Evolutionary conservation across 2,329 filamentous ascomycete species (phyloP), one percentile per base, ranked within the genome.

Genomic region (Fusarium burgessii): DNA sequence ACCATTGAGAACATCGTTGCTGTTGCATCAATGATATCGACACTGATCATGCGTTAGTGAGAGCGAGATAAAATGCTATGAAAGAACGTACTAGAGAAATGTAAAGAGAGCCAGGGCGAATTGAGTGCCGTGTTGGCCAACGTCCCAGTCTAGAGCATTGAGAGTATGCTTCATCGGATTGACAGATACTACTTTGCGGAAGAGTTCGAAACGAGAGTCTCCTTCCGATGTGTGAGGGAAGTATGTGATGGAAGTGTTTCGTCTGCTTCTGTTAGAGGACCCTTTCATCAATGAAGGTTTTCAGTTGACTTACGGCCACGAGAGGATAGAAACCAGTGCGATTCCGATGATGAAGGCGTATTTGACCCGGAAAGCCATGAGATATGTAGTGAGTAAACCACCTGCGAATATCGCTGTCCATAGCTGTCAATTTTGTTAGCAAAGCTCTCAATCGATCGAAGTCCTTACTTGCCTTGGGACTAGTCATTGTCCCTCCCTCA

Each of bases 401-500:
- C 92, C 92, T 70, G 90, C 91, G 82, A 95, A 93, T 71, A 95
- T 93, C 18, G 92, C 93, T 52, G 95, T 85, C 93, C 93, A 95
- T 86, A 95, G 54, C 66, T 74, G 23, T 5, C 3, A 3, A 8
- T 1, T 15, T 2, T 1, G 33, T 74, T 8, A 74, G 60, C 13
- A 32, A 33, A 33, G 14, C 32, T 33, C 32, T 33, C 14, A 12
- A 14, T 33, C 32, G 32, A 33, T 14, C 32, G 12, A 9, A 5
- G 1, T 3, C 11, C 10, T 6, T 8, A 23, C 38, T 18, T 46
- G 64, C 63, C 66, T 74, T 74, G 0, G 63, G 71, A n/a, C 63
- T 74, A 8, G 71, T 62, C 71, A 74, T 74, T 6, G 72, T 36
- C 2, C 69, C 71, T 0, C 71, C 67, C 7, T 72, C 33, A 7